Percentiles rank a stretch among this genome's conserved stretches.
phyloP scores from a whole-genome alignment of 2,329 filamentous ascomycete species.

The Monosporascus cannonballus region DNA sequence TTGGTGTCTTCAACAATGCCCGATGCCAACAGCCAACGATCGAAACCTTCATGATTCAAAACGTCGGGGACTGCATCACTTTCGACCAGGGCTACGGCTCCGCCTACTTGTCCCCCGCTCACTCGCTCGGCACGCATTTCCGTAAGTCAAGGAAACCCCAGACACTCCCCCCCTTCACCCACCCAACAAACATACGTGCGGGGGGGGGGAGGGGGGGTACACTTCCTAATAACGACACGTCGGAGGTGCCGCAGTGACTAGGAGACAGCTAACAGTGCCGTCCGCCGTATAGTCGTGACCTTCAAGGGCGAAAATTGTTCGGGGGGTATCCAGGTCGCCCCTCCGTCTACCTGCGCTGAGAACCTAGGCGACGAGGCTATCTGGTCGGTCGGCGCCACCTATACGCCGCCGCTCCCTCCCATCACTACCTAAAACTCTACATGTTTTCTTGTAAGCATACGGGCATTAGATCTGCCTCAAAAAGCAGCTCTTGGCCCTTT shows the following conservation, averaged over 20 bases:
- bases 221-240: not conserved
- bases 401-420: not conserved
- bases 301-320: not conserved
- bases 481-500: too few species aligned
- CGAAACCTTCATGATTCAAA: not conserved
- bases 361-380: not conserved
- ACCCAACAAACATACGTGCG: not conserved
- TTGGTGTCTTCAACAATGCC: not conserved
- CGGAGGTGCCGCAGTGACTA: not conserved
- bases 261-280: not conserved
- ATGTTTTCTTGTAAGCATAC: too few species aligned
- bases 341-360: not conserved
- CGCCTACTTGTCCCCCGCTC: not conserved
- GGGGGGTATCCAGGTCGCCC: not conserved
- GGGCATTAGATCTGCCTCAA: too few species aligned
- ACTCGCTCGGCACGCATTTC: not conserved
- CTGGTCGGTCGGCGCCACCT: not conserved
- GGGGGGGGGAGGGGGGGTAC: too few species aligned
- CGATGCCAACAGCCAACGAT: not conserved
- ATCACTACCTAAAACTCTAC: not conserved
- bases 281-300: not conserved
- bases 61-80: not conserved
- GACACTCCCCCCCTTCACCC: not conserved
- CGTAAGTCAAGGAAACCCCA: not conserved
- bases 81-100: not conserved